These are phyloP conservation scores for Codiaeum variegatum DNA, from an alignment of 441 rosid genomes.

Conservation along the genomic window DNA sequence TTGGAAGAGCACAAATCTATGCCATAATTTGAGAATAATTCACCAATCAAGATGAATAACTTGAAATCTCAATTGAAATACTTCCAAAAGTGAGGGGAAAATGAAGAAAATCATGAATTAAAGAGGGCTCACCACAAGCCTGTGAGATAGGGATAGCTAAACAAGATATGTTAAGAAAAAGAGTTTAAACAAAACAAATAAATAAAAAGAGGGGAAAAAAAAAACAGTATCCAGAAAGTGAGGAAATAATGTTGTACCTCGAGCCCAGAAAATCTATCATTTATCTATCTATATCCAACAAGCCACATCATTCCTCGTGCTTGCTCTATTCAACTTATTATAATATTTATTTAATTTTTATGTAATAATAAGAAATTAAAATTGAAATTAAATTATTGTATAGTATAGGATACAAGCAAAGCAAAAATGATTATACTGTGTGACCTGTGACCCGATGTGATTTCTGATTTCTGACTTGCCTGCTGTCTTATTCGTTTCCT, in stretches of 20 bases:
- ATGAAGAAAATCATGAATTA: no score
- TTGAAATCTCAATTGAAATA: no score
- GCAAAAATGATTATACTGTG: conserved; percentile 44
- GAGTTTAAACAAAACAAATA: neutral
- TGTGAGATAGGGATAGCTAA: no score
- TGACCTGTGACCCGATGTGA: conserved; percentile 20
- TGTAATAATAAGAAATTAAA: neutral
- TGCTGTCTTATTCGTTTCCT: conserved; percentile 27
- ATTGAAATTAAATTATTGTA: conserved; percentile 2
- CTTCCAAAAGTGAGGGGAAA: no score
- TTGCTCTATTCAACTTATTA: neutral
- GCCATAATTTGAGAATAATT: no score
- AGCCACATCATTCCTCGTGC: conserved; percentile 65
- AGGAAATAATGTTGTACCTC: conserved; percentile 28
- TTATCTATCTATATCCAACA: conserved; percentile 18
- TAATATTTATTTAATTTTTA: neutral
- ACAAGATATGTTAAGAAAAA: conserved; percentile 11
- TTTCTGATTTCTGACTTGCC: conserved; percentile 21
- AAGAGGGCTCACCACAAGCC: no score
- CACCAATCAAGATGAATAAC: no score
- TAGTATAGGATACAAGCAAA: conserved; percentile 9
- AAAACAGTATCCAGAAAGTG: neutral
- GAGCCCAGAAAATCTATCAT: conserved; percentile 32
- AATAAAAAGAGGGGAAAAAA: no score
- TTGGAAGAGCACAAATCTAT: no score